Conservation (phyloP, 495 filamentous ascomycete species). For the Arthonia radiata region DNA sequence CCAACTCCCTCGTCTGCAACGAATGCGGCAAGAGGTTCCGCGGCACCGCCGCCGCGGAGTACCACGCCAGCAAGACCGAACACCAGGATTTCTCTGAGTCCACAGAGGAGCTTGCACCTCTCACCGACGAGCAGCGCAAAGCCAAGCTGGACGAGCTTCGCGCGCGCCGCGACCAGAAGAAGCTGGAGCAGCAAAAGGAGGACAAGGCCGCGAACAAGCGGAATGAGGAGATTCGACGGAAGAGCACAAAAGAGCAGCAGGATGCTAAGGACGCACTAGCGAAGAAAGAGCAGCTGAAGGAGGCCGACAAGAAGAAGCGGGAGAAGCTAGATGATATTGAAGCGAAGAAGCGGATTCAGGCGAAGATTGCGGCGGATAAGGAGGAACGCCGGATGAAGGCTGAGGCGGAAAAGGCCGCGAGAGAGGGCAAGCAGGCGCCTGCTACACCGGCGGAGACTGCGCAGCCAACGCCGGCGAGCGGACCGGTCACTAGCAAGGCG, state of each 20-base stretch:
- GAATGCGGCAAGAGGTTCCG: conserved; percentile 85
- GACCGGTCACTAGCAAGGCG: conserved; percentile 26
- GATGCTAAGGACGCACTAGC: conserved; percentile 33
- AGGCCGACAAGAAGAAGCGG: conserved; percentile 53
- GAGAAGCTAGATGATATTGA: conserved; percentile 77
- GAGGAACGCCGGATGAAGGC: conserved; percentile 58
- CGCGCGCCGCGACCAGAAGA: conserved; percentile 47
- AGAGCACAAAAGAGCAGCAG: conserved; percentile 14
- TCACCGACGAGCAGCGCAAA: conserved; percentile 83
- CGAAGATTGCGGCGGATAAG: conserved; percentile 79
- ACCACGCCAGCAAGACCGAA: conserved; percentile 68
- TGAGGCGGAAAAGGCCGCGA: conserved; percentile 59
- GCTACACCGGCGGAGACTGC: conserved; percentile 17
- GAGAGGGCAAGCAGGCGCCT: conserved; percentile 43
- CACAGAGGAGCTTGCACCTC: conserved; percentile 65
- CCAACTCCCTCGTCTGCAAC: conserved; percentile 53
- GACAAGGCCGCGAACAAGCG: conserved; percentile 70
- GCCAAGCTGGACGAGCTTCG: conserved; percentile 48
- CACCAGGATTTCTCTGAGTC: conserved; percentile 89
- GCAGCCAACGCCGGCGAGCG: conserved; percentile 8
- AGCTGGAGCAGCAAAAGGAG: conserved; percentile 35
- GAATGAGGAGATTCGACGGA: conserved; percentile 41
- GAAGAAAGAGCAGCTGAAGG: conserved; percentile 73
- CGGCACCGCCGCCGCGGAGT: conserved; percentile 54
- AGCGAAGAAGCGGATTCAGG: conserved; percentile 68